Base-by-base conservation (phyloP, 352 stramenopile species). In the Pythium grandisporangium region DNA sequence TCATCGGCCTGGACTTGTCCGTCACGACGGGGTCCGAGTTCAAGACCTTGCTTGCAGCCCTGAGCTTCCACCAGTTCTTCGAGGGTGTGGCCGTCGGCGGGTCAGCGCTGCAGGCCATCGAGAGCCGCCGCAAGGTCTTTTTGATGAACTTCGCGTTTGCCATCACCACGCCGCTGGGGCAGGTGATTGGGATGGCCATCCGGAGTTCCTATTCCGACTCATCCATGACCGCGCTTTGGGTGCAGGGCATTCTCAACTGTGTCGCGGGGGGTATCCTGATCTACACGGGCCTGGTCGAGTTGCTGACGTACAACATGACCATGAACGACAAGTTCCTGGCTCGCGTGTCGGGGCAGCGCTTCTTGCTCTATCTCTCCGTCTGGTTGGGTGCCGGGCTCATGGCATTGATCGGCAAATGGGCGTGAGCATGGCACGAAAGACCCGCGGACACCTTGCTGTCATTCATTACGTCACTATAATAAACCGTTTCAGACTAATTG, bases 31-130 rank as follows among this genome's bases (percentile, higher is more conserved):
- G 61, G 13, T 47, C 55, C 3, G 55, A 71, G 17, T 85, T 84
- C 59, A 66, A 66, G 50, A 73, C 68, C 24, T 60, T 85, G 25
- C 57, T 89, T 6, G 67, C 54, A 3, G 75, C 70, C 14, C 58
- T 89, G 27, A 70, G 66, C 48, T 82, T 89, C 57, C 70, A 86
- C 47, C 75, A 86, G 51, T 84, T 89, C 51, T 86, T 86, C 48
- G 68, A 84, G 26, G 72, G 70, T 48, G 61, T 86, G 33, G 66
- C 72, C 7, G 61, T 89, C 26, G 58, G 72, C 30, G 61, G 53
- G 32, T 69, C 50, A 36, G 62, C 68, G 10, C 34, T 81, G 16
- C 48, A 48, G 11, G 63, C 65, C 1, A 54, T 81, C 25, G 50
- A 71, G 37, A 62, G 32, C 16, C 45, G 61, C 32, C 42, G 49